These are phyloP conservation scores for Cicer arietinum DNA, from an alignment of 306 rosid genomes.

Conservation along the genomic window DNA sequence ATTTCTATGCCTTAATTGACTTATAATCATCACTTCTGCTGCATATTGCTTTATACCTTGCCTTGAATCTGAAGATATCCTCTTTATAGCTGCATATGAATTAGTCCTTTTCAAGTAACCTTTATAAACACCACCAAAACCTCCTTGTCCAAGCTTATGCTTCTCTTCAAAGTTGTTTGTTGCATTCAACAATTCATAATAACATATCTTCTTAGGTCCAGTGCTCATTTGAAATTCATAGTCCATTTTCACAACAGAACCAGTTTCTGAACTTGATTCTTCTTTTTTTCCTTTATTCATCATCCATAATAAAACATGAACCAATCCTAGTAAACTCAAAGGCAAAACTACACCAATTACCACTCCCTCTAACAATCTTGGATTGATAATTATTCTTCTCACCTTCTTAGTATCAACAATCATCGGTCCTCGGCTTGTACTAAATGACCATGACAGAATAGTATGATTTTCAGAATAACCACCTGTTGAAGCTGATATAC, in stretches of 20 bases:
- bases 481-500: conserved; percentile 55
- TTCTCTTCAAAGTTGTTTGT: conserved; percentile 48
- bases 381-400: too few species aligned
- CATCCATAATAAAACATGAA: conserved; percentile 7
- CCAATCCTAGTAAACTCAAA: too few species aligned
- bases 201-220: conserved; percentile 47
- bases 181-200: conserved; percentile 16
- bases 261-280: not conserved
- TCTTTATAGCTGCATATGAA: conserved; percentile 53
- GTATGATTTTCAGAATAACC: not conserved
- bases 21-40: conserved; percentile 51
- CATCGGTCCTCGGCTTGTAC: conserved; percentile 8
- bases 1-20: conserved; percentile 52
- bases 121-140: conserved; percentile 57
- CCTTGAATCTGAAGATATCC: conserved; percentile 40
- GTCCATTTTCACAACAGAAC: conserved; percentile 19
- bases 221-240: conserved; percentile 34
- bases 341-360: too few species aligned
- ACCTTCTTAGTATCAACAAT: not conserved
- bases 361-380: too few species aligned
- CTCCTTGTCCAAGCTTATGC: conserved; percentile 55
- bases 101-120: conserved; percentile 44
- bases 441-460: conserved; percentile 45
- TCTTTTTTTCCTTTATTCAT: conserved; percentile 11
- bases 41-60: conserved; percentile 53